A percentile compares a stretch with the other conserved stretches of the same genome.
phyloP scores from a whole-genome alignment of 2,329 filamentous ascomycete species.

The Orbilia quercus region DNA sequence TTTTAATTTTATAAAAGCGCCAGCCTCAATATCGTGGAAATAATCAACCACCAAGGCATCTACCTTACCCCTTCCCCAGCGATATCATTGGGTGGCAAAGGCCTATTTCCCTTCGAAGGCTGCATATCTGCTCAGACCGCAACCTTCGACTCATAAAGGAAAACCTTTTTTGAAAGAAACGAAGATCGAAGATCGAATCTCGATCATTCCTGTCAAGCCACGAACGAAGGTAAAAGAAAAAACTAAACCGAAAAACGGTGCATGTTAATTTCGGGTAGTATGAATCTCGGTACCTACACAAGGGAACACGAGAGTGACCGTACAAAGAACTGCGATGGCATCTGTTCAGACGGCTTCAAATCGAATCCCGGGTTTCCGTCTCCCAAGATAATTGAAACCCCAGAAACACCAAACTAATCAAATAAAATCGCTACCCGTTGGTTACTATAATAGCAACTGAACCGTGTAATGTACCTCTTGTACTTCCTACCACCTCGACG shows the following conservation, averaged over 20 bases:
- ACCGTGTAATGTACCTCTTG: no score
- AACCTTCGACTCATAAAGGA: not conserved
- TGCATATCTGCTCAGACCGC: slow-evolving; percentile 1
- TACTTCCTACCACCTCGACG: no score
- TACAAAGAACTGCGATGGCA: slow-evolving; percentile 6
- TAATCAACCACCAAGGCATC: no score
- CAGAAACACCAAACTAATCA: no score
- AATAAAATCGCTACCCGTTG: no score
- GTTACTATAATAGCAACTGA: no score
- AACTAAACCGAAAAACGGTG: slow-evolving; percentile 31
- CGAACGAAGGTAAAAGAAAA: slow-evolving; percentile 15
- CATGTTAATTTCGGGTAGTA: slow-evolving; percentile 21
- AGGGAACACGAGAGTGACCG: not conserved
- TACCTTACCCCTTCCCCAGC: no score
- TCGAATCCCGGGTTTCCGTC: no score
- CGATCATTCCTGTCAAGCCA: slow-evolving; percentile 36
- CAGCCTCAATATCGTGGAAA: slow-evolving; percentile 1
- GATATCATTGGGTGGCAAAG: no score
- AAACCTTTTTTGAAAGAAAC: slow-evolving; percentile 1
- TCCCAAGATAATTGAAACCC: no score
- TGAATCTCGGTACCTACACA: slow-evolving; percentile 1
- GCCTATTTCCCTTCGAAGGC: no score
- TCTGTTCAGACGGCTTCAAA: no score
- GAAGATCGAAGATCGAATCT: slow-evolving; percentile 2
- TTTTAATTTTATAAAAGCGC: slow-evolving; percentile 12